A percentile compares a stretch with the other conserved stretches of the same genome.
Conservation (phyloP, 2,329 filamentous ascomycete genomes). For the Penicillium occitanis region DNA sequence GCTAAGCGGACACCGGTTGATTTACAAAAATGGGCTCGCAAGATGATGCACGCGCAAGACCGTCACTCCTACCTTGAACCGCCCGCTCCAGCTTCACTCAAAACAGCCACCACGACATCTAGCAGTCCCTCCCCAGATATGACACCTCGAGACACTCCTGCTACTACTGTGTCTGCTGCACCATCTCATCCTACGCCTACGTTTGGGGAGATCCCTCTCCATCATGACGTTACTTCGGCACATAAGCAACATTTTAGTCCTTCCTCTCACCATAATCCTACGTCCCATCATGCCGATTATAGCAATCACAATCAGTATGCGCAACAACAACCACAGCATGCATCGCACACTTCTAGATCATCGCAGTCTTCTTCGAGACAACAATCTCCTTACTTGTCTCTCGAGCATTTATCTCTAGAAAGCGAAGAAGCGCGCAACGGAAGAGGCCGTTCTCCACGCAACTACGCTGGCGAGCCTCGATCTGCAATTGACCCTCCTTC, state of each 20-base stretch:
- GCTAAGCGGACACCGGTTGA: constrained; percentile 96
- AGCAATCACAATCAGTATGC: constrained; percentile 1
- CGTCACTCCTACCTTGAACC: constrained; percentile 90
- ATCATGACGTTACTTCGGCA: constrained; percentile 35
- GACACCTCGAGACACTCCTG: constrained; percentile 23
- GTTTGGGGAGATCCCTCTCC: constrained; percentile 69
- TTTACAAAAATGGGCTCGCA: constrained; percentile 87
- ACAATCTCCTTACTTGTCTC: constrained; percentile 38
- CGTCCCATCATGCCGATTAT: constrained; percentile 12
- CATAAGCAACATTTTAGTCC: constrained; percentile 26
- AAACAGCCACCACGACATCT: constrained; percentile 19
- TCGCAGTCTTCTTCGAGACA: constrained; percentile 16
- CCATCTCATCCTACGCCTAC: constrained; percentile 60
- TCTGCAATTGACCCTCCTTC: constrained; percentile 41
- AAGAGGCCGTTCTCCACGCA: constrained; percentile 32
- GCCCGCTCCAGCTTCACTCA: constrained; percentile 73
- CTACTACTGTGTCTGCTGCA: constrained; percentile 41
- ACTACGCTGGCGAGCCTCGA: constrained; percentile 35
- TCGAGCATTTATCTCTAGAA: constrained; percentile 48
- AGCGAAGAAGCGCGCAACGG: constrained; percentile 36
- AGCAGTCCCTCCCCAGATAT: constrained; percentile 20
- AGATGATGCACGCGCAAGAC: constrained; percentile 92
- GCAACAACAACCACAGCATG: constrained; percentile 19
- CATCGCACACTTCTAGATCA: constrained; percentile 22
- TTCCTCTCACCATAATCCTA: neutral